Base-by-base conservation (phyloP, 106 monocot species). In the Phalaenopsis aphrodite region DNA sequence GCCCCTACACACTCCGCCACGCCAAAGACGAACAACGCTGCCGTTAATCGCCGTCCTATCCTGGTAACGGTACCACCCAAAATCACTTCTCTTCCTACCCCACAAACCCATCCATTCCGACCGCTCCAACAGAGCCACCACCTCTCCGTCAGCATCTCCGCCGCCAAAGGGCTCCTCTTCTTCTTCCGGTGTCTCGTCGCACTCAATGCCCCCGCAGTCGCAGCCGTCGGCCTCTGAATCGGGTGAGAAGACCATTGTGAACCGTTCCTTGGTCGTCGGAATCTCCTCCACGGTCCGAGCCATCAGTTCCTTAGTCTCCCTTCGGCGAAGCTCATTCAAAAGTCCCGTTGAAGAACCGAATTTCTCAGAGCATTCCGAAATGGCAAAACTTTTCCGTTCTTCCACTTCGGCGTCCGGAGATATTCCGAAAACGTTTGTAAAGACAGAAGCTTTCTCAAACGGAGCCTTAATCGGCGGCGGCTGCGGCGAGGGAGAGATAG, bases 41-140 rank as follows among this genome's bases (percentile, higher is more conserved):
- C 89, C 92, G 82, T 82, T 85, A 21, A 89, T 77, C 75, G 79
- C 86, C 80, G 82, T 66, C 78, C 66, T 2, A 75, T 92, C 89
- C 87, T 89, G 92, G 82, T 79, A 84, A 38, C 80, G 45, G 79
- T 89, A 86, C 89, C 89, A 87, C 18, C 85, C 92, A 17, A 87
- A 46, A 55, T 85, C 79, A 47, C 77, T 36, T 79, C 39, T 64
- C 21, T 2, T 38, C 71, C 81, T 55, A 71, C 38, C 15, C n/a
- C 21, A 39, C 47, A 68, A 36, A 38, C n/a, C 43, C 47, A 14
- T 58, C 12, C 3, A 9, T 7, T 18, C 42, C 37, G 18, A 48
- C 71, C 30, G 46, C 47, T 1, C 15, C 55, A 37, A 41, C 8
- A 16, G 46, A 77, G 16, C 30, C 18, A 19, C 77, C 21, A 46